These are phyloP conservation scores for Starmerella geochares DNA, from an alignment of 805 yeast genomes.

Conservation along the genomic window DNA sequence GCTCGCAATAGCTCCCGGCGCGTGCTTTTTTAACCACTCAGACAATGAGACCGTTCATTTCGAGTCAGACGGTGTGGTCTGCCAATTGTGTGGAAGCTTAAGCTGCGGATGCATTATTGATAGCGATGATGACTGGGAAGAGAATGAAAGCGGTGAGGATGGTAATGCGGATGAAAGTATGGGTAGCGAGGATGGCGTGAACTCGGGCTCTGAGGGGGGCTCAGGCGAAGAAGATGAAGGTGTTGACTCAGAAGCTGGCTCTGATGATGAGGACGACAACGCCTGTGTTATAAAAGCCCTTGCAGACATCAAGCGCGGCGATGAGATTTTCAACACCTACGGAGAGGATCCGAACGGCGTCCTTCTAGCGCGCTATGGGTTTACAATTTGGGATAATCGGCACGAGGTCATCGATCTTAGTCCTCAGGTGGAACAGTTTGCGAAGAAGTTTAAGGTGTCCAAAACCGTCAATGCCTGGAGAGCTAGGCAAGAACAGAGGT, in stretches of 20 bases:
- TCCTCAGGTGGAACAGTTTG: constrained; percentile 44
- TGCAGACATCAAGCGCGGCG: constrained; percentile 29
- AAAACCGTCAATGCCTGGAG: constrained; percentile 9
- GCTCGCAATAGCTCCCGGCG: constrained; percentile 76
- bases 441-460: constrained; percentile 5
- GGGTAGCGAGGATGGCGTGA: background rate
- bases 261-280: constrained; percentile 25
- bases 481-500: constrained; percentile 9
- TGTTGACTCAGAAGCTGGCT: background rate
- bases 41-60: constrained; percentile 58
- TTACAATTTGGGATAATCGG: constrained; percentile 45
- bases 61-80: constrained; percentile 45
- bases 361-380: constrained; percentile 69
- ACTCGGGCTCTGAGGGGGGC: constrained; percentile 40
- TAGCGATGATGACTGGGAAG: constrained; percentile 19
- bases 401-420: constrained; percentile 53
- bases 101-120: constrained; percentile 36
- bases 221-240: constrained; percentile 16
- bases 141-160: constrained; percentile 11
- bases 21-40: constrained; percentile 76
- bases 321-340: constrained; percentile 72
- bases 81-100: constrained; percentile 41
- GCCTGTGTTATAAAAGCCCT: constrained; percentile 56
- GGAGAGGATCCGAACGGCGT: constrained; percentile 62
- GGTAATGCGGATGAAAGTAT: constrained; percentile 24